Evolutionary conservation across 176 grass and related monocot genomes (phyloP).

Genomic region (Triticum turgidum): DNA sequence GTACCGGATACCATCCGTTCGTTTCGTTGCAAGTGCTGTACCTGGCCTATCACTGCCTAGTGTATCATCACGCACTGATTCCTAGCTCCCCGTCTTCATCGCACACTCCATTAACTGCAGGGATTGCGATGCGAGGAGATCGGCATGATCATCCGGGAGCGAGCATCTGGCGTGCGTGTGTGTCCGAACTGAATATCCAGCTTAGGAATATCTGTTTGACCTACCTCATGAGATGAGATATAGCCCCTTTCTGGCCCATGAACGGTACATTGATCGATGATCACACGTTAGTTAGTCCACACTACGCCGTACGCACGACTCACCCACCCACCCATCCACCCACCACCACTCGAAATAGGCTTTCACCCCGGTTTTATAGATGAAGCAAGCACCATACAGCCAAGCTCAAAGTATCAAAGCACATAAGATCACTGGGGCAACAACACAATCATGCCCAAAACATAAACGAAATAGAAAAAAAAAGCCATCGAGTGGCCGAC

Average conservation of each 20-base stretch:
- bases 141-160: background rate
- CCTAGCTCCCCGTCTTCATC: background rate
- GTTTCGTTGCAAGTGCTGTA: background rate
- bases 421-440: too few species aligned
- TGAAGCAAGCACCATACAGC: too few species aligned
- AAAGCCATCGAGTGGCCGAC: too few species aligned
- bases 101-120: background rate
- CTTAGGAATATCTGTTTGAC: slow-evolving; percentile 14
- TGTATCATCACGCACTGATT: background rate
- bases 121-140: background rate
- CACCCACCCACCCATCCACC: background rate
- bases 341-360: background rate
- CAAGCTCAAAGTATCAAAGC: too few species aligned
- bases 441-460: too few species aligned
- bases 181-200: background rate
- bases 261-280: background rate
- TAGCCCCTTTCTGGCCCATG: background rate
- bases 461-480: too few species aligned
- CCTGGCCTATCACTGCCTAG: background rate
- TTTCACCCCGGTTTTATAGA: too few species aligned
- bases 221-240: background rate
- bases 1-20: background rate
- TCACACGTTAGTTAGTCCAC: background rate
- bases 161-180: background rate
- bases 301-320: background rate